A percentile compares a stretch with the other conserved stretches of the same genome.
These are phyloP conservation scores for Solanum chaucha DNA, from an alignment of 257 asterid species.

Conservation along the genomic window DNA sequence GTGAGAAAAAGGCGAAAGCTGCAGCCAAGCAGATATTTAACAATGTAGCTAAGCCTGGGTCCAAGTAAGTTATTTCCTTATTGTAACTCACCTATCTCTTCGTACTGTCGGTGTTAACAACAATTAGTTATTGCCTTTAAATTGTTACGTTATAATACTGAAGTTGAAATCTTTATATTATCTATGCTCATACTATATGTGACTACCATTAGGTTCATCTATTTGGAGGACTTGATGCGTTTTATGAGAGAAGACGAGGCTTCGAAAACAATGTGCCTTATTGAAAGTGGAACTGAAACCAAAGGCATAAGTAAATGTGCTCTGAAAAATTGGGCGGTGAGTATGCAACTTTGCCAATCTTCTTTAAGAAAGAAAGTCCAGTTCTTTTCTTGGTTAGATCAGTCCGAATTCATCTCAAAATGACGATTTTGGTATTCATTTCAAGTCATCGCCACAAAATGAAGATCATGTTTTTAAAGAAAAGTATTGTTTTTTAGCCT, in stretches of 20 bases:
- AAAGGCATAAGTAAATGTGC: conserved; percentile 65
- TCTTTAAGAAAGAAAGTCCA: background rate
- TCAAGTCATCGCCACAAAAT: background rate
- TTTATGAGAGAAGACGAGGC: conserved; percentile 83
- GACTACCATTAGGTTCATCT: conserved; percentile 35
- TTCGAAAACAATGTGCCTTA: conserved; percentile 42
- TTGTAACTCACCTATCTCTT: background rate
- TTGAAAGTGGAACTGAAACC: conserved; percentile 60
- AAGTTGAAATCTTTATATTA: background rate
- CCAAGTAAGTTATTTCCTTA: conserved; percentile 36
- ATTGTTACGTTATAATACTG: background rate
- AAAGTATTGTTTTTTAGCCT: background rate
- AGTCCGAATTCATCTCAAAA: background rate
- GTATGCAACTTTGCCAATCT: background rate
- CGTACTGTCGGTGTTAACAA: background rate
- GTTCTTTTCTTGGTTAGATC: background rate
- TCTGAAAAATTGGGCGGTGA: conserved; percentile 88
- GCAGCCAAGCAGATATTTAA: conserved; percentile 79
- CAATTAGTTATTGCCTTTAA: background rate
- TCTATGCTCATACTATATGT: background rate
- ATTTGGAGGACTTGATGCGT: conserved; percentile 58
- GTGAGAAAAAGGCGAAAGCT: conserved; percentile 58
- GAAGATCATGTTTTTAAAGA: background rate
- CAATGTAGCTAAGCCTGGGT: conserved; percentile 66
- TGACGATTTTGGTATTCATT: background rate